Conservation (phyloP, 2,329 filamentous ascomycete genomes). For the Trichoderma sp. region DNA sequence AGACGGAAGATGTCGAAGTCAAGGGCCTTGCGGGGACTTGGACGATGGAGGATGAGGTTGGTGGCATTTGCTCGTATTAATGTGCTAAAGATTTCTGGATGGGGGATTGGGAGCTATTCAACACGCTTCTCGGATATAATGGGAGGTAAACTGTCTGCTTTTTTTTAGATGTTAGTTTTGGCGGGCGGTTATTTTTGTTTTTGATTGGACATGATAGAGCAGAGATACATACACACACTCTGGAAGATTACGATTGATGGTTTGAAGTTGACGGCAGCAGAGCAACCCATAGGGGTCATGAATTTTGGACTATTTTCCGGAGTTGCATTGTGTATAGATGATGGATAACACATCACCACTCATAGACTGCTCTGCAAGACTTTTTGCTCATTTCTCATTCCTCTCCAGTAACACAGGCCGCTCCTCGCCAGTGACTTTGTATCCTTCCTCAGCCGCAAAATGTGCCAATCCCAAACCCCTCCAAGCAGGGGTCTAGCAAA, state of each 20-base stretch:
- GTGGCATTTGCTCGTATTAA: constrained; percentile 58
- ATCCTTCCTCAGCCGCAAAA: background rate
- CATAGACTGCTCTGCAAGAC: background rate
- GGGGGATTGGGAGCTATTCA: background rate
- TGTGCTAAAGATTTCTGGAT: background rate
- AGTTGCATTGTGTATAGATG: background rate
- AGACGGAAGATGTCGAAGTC: constrained; percentile 48
- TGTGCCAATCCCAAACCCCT: background rate
- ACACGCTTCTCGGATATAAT: background rate
- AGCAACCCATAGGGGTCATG: background rate
- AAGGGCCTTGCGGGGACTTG: constrained; percentile 78
- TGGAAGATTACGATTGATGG: background rate
- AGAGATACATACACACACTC: background rate
- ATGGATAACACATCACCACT: background rate
- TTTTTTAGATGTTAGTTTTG: background rate
- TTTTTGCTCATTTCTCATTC: background rate
- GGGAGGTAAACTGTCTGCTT: background rate
- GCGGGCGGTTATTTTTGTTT: background rate
- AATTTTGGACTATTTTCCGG: background rate
- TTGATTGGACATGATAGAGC: background rate
- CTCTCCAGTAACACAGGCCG: background rate
- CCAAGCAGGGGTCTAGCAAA: constrained; percentile 7
- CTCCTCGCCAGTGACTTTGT: background rate
- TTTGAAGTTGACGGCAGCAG: background rate
- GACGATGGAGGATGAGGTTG: constrained; percentile 81